phyloP scores from a whole-genome alignment of 495 filamentous ascomycete genomes.

The Hypoxylon fragiforme region DNA sequence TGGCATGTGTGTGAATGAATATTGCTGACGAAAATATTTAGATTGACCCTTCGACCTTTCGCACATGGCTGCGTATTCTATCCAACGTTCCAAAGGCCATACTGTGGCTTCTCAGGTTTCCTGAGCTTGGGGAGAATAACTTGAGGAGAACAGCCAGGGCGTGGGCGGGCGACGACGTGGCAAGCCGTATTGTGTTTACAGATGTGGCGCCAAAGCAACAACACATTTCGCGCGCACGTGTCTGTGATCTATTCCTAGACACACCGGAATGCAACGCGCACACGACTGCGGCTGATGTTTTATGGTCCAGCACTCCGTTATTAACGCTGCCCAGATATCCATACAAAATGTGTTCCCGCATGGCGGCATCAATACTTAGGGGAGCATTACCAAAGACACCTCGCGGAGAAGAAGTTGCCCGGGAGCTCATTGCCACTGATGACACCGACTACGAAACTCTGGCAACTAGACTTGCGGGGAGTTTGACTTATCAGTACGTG shows the following conservation, averaged over 20 bases:
- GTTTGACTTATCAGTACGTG: conserved; percentile 61
- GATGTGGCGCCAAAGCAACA: conserved; percentile 95
- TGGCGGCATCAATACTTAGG: conserved; percentile 91
- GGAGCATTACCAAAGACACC: conserved; percentile 77
- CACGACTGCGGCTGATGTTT: conserved; percentile 93
- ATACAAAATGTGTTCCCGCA: conserved; percentile 99
- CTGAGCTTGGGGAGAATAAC: conserved; percentile 87
- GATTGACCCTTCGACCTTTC: conserved; percentile 98
- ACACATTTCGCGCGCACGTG: conserved; percentile 88
- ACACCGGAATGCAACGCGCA: conserved; percentile 98
- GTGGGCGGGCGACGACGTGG: conserved; percentile 87
- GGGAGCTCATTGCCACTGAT: conserved; percentile 76
- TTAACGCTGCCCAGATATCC: conserved; percentile 91
- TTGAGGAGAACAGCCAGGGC: conserved; percentile 74
- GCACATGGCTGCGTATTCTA: conserved; percentile 94
- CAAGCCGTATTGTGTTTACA: conserved; percentile 91
- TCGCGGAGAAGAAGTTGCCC: conserved; percentile 67
- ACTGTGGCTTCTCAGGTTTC: conserved; percentile 95
- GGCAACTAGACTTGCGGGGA: conserved; percentile 71
- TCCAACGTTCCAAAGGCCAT: conserved; percentile 83
- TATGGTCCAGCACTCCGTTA: conserved; percentile 94
- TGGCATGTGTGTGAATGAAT: not conserved
- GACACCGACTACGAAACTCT: conserved; percentile 81
- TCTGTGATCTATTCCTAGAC: conserved; percentile 94
- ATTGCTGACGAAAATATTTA: conserved; percentile 40